Conservation (phyloP, 2,329 filamentous ascomycete species). For the Plectosphaerella sp. region DNA sequence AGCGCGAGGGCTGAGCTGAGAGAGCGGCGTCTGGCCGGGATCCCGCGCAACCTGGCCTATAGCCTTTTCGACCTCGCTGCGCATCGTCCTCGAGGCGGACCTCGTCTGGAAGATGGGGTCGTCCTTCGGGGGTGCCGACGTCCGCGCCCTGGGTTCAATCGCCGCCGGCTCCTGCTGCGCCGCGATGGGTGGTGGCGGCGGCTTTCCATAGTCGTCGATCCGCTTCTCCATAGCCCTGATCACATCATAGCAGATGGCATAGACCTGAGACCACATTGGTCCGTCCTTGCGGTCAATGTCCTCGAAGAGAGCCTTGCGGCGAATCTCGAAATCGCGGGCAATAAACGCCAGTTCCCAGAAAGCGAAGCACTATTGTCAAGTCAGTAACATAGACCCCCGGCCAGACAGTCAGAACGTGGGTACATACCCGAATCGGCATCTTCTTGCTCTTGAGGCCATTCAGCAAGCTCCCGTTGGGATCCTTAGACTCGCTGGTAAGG, state of each 20-base stretch:
- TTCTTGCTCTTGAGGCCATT: conserved; percentile 83
- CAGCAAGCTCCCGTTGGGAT: conserved; percentile 85
- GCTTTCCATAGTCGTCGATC: conserved; percentile 57
- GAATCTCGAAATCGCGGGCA: conserved; percentile 66
- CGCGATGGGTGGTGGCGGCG: conserved; percentile 23
- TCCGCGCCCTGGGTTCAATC: conserved; percentile 18
- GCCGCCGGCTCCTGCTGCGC: conserved; percentile 22
- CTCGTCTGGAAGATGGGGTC: conserved; percentile 40
- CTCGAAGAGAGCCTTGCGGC: conserved; percentile 76
- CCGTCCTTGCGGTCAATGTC: conserved; percentile 82
- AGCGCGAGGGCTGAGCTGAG: conserved; percentile 45
- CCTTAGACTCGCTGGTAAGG: conserved; percentile 78
- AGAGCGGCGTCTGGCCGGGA: conserved; percentile 42
- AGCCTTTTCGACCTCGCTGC: conserved; percentile 40
- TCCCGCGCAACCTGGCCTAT: conserved; percentile 38
- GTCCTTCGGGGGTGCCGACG: conserved; percentile 35
- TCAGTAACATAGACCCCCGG: background rate
- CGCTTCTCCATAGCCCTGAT: conserved; percentile 64
- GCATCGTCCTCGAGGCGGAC: conserved; percentile 29
- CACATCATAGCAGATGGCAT: conserved; percentile 62
- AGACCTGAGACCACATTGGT: conserved; percentile 77
- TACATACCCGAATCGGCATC: conserved; percentile 62
- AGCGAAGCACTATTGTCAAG: conserved; percentile 52
- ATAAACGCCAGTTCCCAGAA: conserved; percentile 89
- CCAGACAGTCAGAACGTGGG: background rate